A percentile compares a stretch with the other conserved stretches of the same genome.
Conservation (phyloP, 306 rosid species). For the Dalbergia oliveri region DNA sequence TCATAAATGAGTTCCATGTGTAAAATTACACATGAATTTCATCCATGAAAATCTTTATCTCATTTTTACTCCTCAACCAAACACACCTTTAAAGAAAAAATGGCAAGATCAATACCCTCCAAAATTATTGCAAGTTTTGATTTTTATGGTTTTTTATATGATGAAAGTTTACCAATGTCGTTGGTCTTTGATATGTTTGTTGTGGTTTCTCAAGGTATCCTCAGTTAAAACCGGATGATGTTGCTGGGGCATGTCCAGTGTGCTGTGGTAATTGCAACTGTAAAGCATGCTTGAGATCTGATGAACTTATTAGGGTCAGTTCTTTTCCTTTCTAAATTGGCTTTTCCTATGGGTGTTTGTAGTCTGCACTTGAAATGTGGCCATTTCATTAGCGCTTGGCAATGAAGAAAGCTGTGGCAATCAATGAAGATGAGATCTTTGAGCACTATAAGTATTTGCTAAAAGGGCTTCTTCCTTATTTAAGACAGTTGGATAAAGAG, state of each 20-base stretch:
- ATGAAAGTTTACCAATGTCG: not conserved
- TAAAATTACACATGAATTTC: too few relatives aligned
- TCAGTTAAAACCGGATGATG: conserved; percentile 47
- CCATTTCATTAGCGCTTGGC: conserved; percentile 36
- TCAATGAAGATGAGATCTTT: not conserved
- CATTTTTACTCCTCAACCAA: not conserved
- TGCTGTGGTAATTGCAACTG: conserved; percentile 89
- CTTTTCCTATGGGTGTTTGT: conserved; percentile 9
- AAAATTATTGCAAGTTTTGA: conserved; percentile 11
- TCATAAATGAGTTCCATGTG: too few relatives aligned
- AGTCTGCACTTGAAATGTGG: not conserved
- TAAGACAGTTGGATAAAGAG: conserved; percentile 67
- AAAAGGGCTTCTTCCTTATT: conserved; percentile 65
- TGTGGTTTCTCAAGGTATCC: conserved; percentile 75
- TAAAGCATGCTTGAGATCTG: conserved; percentile 72
- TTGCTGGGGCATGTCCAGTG: conserved; percentile 75
- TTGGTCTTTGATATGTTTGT: not conserved
- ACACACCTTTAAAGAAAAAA: not conserved
- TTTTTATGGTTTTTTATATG: not conserved
- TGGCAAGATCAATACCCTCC: not conserved
- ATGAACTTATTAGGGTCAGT: conserved; percentile 52
- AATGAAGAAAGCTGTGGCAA: not conserved
- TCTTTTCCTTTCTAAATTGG: not conserved
- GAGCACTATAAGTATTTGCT: conserved; percentile 62
- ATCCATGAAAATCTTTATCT: too few relatives aligned